Base-by-base conservation (phyloP, 129 eudicot species). In the Smallanthus sonchifolius region DNA sequence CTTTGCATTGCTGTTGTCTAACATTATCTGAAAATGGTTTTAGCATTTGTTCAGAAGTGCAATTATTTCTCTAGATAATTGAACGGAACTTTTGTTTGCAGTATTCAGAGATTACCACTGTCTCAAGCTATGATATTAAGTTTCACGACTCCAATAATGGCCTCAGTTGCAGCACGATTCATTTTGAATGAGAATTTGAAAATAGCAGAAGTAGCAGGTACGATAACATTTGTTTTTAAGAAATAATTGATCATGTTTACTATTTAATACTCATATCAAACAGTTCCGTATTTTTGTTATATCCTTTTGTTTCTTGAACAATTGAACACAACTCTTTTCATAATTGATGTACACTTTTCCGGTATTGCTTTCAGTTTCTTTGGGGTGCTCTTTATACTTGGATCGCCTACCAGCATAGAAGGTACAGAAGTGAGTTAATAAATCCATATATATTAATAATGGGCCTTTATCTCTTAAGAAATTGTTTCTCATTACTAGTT, bases 291-390 rank as follows among this genome's bases (percentile, higher is more conserved):
- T 49, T 15, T 51, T 47, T 64, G 65, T 20, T 11, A 24, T 57
- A 19, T 43, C 37, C 67, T 42, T 35, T 30, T 35, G 3, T 51
- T 13, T 48, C 43, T 48, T 48, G 15, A 54, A 61, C 65, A 15
- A 35, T 16, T 55, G 51, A 36, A 14, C 61, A 34, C 7, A 42
- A 5, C 28, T 70, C 44, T 34, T 28, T 43, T 69, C 10, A 15
- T 61, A 30, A 70, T 32, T 36, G 52, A 32, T 67, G 19, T 78
- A 15, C 74, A 43, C 51, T 61, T 83, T 81, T 69, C 86, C 85
- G 90, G 90, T 83, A 84, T 88, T 78, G 82, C 88, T 73, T 78
- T 84, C 86, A 88, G 86, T 78, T 88, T 88, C 81, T 88, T 88
- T 61, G 88, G 90, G 9, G 81, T 83, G 85, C 82, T 88, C 55